Conservation (phyloP, 2,329 filamentous ascomycete species). For the Fusarium nodosum region DNA sequence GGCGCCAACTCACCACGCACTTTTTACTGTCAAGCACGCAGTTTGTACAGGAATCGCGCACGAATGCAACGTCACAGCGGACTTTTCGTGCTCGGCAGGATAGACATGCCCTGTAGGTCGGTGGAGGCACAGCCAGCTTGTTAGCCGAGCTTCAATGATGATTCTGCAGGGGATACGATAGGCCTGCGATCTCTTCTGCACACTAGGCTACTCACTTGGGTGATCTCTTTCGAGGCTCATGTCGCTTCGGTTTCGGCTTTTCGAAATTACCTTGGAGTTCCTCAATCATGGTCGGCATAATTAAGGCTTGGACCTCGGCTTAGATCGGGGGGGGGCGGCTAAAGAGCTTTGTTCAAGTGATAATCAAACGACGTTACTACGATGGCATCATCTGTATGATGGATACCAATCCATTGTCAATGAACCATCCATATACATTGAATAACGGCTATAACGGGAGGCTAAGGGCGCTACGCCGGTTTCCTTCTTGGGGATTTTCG, state of each 20-base stretch:
- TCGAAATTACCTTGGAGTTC: neutral
- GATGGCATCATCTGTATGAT: neutral
- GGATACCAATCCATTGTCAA: neutral
- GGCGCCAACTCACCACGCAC: neutral
- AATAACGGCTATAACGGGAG: neutral
- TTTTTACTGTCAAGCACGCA: constrained; percentile 1
- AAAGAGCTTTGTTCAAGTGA: neutral
- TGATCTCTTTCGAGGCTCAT: constrained; percentile 4
- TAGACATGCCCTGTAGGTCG: neutral
- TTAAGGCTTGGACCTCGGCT: neutral
- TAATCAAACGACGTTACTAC: neutral
- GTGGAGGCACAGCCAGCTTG: neutral
- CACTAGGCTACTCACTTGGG: neutral
- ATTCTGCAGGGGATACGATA: too few relatives aligned
- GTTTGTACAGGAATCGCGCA: constrained; percentile 2
- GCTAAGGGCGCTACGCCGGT: too few relatives aligned
- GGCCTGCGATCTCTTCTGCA: neutral
- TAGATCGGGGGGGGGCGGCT: neutral
- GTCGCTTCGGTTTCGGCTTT: neutral
- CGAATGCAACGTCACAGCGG: constrained; percentile 6
- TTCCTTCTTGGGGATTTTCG: neutral
- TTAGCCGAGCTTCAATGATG: neutral
- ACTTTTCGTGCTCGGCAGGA: constrained; percentile 8
- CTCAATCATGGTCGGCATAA: neutral
- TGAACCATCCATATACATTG: neutral